phyloP scores from a whole-genome alignment of 352 stramenopile genomes.

The Phytophthora citricola region DNA sequence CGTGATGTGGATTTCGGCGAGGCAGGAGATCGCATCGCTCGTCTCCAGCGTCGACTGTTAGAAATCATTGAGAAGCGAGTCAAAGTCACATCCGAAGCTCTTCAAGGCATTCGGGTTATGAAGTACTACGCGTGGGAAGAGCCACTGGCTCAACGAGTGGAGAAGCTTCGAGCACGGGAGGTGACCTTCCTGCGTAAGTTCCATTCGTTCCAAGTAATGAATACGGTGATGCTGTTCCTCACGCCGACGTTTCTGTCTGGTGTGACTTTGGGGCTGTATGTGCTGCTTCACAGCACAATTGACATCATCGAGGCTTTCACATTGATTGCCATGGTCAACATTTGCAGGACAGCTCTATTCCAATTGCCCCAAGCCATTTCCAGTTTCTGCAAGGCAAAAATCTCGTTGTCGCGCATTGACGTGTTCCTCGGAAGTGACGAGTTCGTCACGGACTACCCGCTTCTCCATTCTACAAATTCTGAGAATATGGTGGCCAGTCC shows the following conservation, averaged over 20 bases:
- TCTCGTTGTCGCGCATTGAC: conserved; percentile 30
- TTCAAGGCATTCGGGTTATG: conserved; percentile 88
- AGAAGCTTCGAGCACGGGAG: conserved; percentile 47
- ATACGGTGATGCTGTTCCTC: conserved; percentile 46
- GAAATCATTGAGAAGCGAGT: conserved; percentile 75
- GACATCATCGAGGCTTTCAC: conserved; percentile 35
- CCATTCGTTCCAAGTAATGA: conserved; percentile 45
- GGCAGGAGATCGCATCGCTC: conserved; percentile 26
- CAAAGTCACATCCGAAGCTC: conserved; percentile 92
- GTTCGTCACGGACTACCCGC: background rate
- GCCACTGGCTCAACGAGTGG: conserved; percentile 38
- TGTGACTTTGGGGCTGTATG: conserved; percentile 23
- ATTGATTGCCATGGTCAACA: conserved; percentile 40
- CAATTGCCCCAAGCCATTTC: conserved; percentile 27
- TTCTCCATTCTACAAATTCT: background rate
- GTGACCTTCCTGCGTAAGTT: conserved; percentile 46
- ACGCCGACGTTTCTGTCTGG: conserved; percentile 38
- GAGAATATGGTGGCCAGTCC: background rate
- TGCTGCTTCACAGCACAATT: conserved; percentile 31
- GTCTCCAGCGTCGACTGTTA: conserved; percentile 23
- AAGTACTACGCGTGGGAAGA: conserved; percentile 91
- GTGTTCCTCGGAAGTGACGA: conserved; percentile 27
- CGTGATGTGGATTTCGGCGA: conserved; percentile 22
- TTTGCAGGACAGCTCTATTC: conserved; percentile 27
- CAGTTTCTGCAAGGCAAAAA: conserved; percentile 35